Conservation (phyloP, 768 basidiomycete genomes). For the Kwoniella newhampshirensis region DNA sequence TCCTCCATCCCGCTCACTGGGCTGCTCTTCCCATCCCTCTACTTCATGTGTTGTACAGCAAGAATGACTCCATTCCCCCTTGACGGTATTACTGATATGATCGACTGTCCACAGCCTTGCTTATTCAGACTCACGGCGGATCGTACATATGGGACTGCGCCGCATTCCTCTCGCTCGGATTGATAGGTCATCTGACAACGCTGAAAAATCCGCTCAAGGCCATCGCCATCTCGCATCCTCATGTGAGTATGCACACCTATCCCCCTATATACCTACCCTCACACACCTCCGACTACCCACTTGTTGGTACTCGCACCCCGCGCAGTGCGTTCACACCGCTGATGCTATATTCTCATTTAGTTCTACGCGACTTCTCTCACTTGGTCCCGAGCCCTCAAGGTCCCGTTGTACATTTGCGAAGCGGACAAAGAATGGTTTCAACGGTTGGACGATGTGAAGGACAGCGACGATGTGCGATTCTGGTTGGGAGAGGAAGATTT, state of each 20-base stretch:
- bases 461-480: constrained; percentile 36
- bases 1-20: no score
- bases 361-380: constrained; percentile 51
- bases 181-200: constrained; percentile 27
- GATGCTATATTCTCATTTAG: no score
- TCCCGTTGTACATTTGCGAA: constrained; percentile 43
- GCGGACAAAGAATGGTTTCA: constrained; percentile 49
- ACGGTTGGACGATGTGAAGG: constrained; percentile 31
- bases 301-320: no score
- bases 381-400: constrained; percentile 43
- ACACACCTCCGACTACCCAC: no score
- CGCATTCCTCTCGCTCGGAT: constrained; percentile 35
- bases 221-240: constrained; percentile 51
- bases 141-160: constrained; percentile 53
- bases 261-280: no score
- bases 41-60: no score
- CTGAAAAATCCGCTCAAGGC: constrained; percentile 42
- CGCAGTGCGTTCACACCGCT: no score
- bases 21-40: no score
- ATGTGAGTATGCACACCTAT: constrained; percentile 29
- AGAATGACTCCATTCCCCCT: no score
- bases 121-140: constrained; percentile 43
- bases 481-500: constrained; percentile 34
- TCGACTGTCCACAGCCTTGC: constrained; percentile 46
- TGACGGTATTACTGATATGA: no score